A percentile compares a stretch with the other conserved stretches of the same genome.
phyloP scores from a whole-genome alignment of 164 flowering plant species.

The Platanus orientalis region DNA sequence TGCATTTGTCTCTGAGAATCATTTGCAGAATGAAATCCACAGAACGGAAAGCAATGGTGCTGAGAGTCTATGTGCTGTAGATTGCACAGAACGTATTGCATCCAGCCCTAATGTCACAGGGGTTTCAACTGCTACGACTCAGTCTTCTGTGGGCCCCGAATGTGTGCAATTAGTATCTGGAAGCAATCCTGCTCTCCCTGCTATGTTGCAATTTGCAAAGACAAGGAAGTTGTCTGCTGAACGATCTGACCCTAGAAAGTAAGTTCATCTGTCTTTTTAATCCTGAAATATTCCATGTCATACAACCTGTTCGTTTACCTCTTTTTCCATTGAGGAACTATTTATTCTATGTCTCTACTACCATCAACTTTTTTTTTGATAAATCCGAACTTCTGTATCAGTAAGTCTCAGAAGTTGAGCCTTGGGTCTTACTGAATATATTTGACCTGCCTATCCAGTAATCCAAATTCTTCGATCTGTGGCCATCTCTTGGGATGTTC shows the following conservation, averaged over 20 bases:
- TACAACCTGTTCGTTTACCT: no score
- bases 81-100: constrained; percentile 43
- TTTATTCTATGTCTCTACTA: no score
- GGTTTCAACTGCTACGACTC: constrained; percentile 54
- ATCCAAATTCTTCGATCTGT: no score
- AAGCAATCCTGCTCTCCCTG: constrained; percentile 45
- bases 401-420: no score
- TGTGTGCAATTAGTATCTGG: constrained; percentile 47
- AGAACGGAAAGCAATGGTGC: constrained; percentile 23
- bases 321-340: no score
- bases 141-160: constrained; percentile 56
- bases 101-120: constrained; percentile 46
- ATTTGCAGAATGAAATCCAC: constrained; percentile 30
- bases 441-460: no score
- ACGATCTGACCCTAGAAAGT: constrained; percentile 80
- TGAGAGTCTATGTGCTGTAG: constrained; percentile 26
- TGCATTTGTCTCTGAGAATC: constrained; percentile 27
- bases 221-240: constrained; percentile 68
- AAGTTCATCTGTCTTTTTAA: constrained; percentile 33
- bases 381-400: no score
- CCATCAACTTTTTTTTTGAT: no score
- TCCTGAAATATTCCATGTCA: no score
- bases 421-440: no score
- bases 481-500: no score
- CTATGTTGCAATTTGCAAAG: constrained; percentile 70